phyloP scores from a whole-genome alignment of 352 stramenopile species.

The Peronospora destructor region DNA sequence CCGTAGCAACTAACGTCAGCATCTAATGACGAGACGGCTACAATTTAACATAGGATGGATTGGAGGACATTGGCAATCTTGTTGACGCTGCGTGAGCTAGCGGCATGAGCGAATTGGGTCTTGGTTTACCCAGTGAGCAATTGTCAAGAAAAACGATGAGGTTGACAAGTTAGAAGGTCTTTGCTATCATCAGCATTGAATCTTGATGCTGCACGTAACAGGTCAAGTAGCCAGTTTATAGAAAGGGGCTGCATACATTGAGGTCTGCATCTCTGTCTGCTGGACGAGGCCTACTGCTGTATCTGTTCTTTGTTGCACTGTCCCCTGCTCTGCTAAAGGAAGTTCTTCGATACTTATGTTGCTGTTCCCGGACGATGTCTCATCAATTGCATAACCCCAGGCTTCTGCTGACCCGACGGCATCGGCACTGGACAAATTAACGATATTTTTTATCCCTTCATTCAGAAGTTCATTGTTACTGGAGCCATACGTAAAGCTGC shows the following conservation, averaged over 20 bases:
- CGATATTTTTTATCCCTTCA: conserved; percentile 1
- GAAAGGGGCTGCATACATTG: conserved; percentile 17
- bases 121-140: background rate
- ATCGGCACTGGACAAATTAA: background rate
- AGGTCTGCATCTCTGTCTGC: conserved; percentile 5
- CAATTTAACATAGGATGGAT: background rate
- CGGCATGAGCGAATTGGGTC: conserved; percentile 1
- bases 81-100: conserved; percentile 1
- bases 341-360: conserved; percentile 3
- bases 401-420: background rate
- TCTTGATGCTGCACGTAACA: conserved; percentile 1
- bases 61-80: background rate
- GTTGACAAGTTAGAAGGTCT: conserved; percentile 9
- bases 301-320: conserved; percentile 3
- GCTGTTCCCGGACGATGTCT: background rate
- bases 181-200: background rate
- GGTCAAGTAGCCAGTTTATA: conserved; percentile 2
- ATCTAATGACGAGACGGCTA: too few species aligned
- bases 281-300: conserved; percentile 5
- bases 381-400: background rate
- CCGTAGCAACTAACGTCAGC: too few species aligned
- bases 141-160: conserved; percentile 1
- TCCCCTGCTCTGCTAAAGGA: background rate
- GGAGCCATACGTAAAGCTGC: background rate
- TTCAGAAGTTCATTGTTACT: background rate